Base-by-base conservation (phyloP, 495 filamentous ascomycete species). In the Aspergillus olivimuriae region DNA sequence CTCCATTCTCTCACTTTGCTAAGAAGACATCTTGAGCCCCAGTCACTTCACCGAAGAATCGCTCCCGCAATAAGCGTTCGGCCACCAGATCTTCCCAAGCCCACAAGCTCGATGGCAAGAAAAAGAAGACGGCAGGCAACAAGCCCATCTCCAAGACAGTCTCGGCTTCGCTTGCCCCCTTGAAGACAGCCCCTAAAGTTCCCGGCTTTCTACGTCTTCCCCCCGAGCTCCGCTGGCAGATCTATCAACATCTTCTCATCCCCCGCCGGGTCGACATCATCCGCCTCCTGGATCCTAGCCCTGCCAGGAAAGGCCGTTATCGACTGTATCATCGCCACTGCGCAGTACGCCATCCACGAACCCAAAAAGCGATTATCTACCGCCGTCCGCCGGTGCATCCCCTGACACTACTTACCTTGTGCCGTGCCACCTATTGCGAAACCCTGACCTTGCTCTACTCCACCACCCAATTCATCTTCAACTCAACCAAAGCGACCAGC, bases 381-480 rank as follows among this genome's bases (percentile, higher is more conserved):
- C n/a, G 30, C 2, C n/a, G 5, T 34, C 11, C 10, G 8, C 22
- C 26, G 14, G n/a, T 43, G 10, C 44, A 42, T 12, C 47, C 47
- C 8, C 11, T 51, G 4, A 16, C 34, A 2, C 37, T 61, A 3
- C 16, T 55, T 15, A 44, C 54, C 22, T 37, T 32, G 10, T 56
- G 50, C 37, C 36, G 32, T n/a, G 23, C 15, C 10, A 52, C 43
- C 19, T 50, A 53, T 35, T 17, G 5, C 15, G 58, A 61, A 6
- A 51, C 55, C 0, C 10, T 61, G 2, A 21, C 32, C 26, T 41
- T 50, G 3, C 33, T 61, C 6, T 61, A 61, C 46, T 40, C 45
- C 2, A 52, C 23, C 26, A 58, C 52, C 0, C 52, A 56, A 15
- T 61, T 61, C 34, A 43, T 57, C 21, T 56, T 61, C 30, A 17